Base-by-base conservation (phyloP, 1,139 yeast genomes). In the Protomyces inouyei region DNA sequence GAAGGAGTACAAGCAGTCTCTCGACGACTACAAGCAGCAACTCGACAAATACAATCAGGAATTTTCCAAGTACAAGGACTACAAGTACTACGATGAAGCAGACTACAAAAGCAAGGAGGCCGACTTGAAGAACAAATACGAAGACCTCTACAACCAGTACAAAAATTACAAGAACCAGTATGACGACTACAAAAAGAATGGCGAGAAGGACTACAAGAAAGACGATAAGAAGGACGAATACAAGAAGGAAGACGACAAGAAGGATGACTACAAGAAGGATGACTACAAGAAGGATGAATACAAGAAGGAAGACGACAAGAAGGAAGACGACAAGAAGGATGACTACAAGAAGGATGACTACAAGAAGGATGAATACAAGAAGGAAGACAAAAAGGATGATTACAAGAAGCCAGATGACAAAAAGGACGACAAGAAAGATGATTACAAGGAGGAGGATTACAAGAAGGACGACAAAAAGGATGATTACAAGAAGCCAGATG, bases 141-240 rank as follows among this genome's bases (percentile, higher is more conserved):
- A 37, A n/a, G 43, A 37, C 5, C 16, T 14, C 43, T 14, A 37
- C 16, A 37, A 37, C 16, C 4, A 37, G 16, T 37, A 37, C 43
- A 37, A 37, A 9, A 4, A 37, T 3, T 37, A 37, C 43, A 9
- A 37, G 14, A 37, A 37, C 6, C 16, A 37, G 5, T n/a, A 25
- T 21, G 21, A 71, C 55, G 4, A 69, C 65, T 16, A 73, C 67
- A 35, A 73, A 46, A 2, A 69, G 52, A 14, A 68, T 38, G 37
- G 73, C 68, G 28, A 71, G 61, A 2, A 69, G 52, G n/a, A 68
- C 38, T 36, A 73, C 68, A 32, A 71, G 61, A 1, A 70, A 51
- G 14, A 12, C 35, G 4, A 14, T 36, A n/a, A 51, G 21, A 12
- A 25, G 37, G 36, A 18, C 8, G 9, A 51, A 32, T 10, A n/a